A percentile compares a stretch with the other conserved stretches of the same genome.
phyloP scores from a whole-genome alignment of 805 yeast genomes.

The Naumovozyma dairenensis region DNA sequence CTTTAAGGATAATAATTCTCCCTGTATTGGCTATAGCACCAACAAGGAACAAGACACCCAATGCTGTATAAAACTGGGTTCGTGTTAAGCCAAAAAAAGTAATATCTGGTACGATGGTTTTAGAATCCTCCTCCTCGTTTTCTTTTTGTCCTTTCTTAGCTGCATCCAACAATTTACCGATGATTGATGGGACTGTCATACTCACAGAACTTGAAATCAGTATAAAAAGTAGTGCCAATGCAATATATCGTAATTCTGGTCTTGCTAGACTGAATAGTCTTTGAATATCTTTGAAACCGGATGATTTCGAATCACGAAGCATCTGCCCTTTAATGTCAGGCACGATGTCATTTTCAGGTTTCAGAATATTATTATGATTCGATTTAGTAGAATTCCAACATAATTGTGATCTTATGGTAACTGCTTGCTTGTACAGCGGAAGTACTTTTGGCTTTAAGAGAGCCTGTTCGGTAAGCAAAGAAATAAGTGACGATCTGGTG shows the following conservation, averaged over 20 bases:
- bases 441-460: too few species aligned
- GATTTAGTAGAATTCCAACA: too few species aligned
- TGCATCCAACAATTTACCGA: constrained; percentile 79
- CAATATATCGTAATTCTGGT: constrained; percentile 46
- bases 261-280: constrained; percentile 47
- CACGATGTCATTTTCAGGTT: too few species aligned
- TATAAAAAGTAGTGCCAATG: constrained; percentile 54
- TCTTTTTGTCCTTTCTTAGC: constrained; percentile 27
- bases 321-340: too few species aligned
- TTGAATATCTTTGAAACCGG: constrained; percentile 29
- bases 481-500: too few species aligned
- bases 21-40: constrained; percentile 79
- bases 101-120: constrained; percentile 25
- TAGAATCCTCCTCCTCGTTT: constrained; percentile 10
- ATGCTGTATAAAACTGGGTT: constrained; percentile 50
- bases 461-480: too few species aligned
- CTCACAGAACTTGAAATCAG: constrained; percentile 66
- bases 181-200: constrained; percentile 71
- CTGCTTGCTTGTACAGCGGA: too few species aligned
- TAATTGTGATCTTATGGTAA: too few species aligned
- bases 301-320: too few species aligned
- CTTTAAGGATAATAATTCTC: constrained; percentile 62
- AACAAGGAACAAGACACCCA: constrained; percentile 52
- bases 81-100: constrained; percentile 51
- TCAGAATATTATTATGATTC: too few species aligned